phyloP scores from a whole-genome alignment of 1,284 basidiomycete genomes.

The Cystobasidium pallidum region DNA sequence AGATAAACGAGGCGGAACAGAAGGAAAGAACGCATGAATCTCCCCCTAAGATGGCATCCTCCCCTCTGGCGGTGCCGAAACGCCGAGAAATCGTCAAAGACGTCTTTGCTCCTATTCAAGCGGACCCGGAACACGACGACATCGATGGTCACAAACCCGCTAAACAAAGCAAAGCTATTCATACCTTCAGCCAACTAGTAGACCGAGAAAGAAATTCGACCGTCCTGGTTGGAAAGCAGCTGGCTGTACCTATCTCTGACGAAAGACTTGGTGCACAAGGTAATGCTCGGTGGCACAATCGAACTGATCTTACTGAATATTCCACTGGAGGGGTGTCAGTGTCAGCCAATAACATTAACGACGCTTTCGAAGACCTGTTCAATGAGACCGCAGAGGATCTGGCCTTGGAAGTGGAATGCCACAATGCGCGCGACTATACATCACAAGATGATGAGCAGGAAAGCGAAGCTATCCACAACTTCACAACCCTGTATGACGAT shows the following conservation, averaged over 20 bases:
- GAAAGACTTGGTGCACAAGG: too few relatives aligned
- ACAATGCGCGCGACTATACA: not conserved
- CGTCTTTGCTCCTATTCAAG: not conserved
- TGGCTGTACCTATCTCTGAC: too few relatives aligned
- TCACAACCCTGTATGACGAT: conserved; percentile 16
- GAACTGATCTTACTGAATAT: too few relatives aligned
- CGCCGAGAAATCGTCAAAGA: not conserved
- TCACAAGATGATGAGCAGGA: not conserved
- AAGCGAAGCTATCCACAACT: not conserved
- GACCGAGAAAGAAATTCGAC: not conserved
- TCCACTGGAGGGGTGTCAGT: not conserved
- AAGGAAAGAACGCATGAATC: not conserved
- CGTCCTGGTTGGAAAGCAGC: too few relatives aligned
- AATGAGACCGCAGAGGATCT: not conserved
- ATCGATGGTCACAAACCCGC: conserved; percentile 2
- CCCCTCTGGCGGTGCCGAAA: not conserved
- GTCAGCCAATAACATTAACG: not conserved
- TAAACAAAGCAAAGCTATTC: conserved; percentile 2
- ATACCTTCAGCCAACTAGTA: not conserved
- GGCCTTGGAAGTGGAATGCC: not conserved
- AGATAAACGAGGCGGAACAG: not conserved
- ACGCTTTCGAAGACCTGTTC: conserved; percentile 14
- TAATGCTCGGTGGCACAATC: too few relatives aligned
- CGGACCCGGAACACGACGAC: not conserved
- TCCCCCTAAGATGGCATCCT: not conserved